Evolutionary conservation across 1,284 basidiomycete genomes (phyloP).

Genomic region (Peniophora sp.): DNA sequence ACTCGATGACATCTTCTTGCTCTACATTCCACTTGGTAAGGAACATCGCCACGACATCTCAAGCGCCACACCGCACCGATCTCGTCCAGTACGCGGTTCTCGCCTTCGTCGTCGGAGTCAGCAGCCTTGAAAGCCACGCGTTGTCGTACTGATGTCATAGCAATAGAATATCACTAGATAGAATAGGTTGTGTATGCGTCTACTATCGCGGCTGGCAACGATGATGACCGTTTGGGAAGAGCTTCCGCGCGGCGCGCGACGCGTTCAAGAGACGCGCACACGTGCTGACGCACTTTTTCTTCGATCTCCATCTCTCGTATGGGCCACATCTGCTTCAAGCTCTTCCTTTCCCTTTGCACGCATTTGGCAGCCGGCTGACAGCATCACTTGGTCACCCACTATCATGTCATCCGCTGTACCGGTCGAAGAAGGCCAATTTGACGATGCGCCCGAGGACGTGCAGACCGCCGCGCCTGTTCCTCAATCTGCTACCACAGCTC

Average conservation of each 20-base stretch:
- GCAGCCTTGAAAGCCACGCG: conserved; percentile 32
- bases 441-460: conserved; percentile 35
- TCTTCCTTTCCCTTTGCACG: neutral
- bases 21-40: conserved; percentile 20
- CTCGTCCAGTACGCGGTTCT: neutral
- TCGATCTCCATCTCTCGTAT: conserved; percentile 11
- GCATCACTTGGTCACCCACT: neutral
- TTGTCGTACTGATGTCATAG: conserved; percentile 29
- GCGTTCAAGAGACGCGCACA: neutral
- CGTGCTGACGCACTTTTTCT: neutral
- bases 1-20: conserved; percentile 14
- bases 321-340: neutral
- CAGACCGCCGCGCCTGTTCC: conserved; percentile 6
- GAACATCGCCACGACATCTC: neutral
- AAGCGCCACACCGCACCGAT: neutral
- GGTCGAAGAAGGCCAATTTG: conserved; percentile 41
- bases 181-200: neutral
- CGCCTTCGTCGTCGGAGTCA: neutral
- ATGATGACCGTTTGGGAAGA: neutral
- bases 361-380: neutral
- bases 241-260: neutral
- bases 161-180: neutral
- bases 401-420: conserved; percentile 5
- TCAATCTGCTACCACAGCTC: neutral
- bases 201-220: neutral